Evolutionary conservation across 1,139 yeast species (phyloP).

Genomic region (Pichia sp.): DNA sequence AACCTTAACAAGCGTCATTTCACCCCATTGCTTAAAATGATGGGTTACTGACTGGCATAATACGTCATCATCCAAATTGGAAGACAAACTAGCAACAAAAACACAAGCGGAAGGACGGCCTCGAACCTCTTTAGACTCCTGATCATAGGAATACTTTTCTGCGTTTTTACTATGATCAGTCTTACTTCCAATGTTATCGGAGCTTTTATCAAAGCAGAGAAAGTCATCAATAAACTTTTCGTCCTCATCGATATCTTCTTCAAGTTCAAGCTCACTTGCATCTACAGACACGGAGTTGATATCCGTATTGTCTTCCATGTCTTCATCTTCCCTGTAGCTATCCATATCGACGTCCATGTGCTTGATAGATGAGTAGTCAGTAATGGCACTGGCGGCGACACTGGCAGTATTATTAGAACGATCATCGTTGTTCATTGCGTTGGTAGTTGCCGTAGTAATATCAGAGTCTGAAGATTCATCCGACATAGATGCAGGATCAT

Average conservation of each 20-base stretch:
- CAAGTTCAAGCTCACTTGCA: slow-evolving; percentile 4
- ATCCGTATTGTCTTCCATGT: not conserved
- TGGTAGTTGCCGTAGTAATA: no score
- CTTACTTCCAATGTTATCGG: not conserved
- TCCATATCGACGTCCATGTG: no score
- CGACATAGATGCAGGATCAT: not conserved
- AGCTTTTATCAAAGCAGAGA: slow-evolving; percentile 1
- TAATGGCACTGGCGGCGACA: no score
- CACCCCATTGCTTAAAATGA: slow-evolving; percentile 61
- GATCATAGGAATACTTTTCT: slow-evolving; percentile 6
- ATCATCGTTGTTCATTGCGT: not conserved
- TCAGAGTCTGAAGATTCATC: not conserved
- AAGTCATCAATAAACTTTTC: slow-evolving; percentile 5
- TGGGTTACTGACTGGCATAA: slow-evolving; percentile 59
- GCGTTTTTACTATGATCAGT: slow-evolving; percentile 5
- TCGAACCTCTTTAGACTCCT: slow-evolving; percentile 15
- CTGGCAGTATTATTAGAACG: no score
- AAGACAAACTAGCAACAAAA: slow-evolving; percentile 76
- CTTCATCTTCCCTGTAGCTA: not conserved
- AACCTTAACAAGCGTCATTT: slow-evolving; percentile 69
- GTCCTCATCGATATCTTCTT: slow-evolving; percentile 6
- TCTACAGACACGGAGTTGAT: not conserved
- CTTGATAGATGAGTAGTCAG: no score
- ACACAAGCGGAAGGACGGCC: slow-evolving; percentile 77
- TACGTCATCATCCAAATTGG: slow-evolving; percentile 59